Conservation (phyloP, 1,284 basidiomycete genomes). For the Rhodotorula sp. region DNA sequence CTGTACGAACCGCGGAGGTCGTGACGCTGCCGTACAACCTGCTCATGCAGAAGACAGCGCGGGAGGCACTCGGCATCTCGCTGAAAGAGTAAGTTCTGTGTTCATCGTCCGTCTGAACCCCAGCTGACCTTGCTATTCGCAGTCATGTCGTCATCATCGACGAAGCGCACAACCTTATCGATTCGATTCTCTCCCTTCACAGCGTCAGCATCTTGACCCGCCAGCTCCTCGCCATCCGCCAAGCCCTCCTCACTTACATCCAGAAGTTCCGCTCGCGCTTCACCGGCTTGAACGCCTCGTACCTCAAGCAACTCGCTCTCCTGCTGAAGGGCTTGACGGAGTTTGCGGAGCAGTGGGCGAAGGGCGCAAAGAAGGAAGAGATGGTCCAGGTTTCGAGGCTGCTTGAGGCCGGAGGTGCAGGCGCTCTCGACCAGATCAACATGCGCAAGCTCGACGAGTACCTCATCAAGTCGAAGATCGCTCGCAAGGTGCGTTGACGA, state of each 20-base stretch:
- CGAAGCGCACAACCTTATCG: constrained; percentile 77
- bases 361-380: constrained; percentile 50
- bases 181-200: constrained; percentile 78
- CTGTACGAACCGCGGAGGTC: constrained; percentile 87
- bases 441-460: constrained; percentile 71
- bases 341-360: constrained; percentile 55
- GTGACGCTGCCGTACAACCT: constrained; percentile 86
- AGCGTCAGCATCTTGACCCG: constrained; percentile 64
- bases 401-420: constrained; percentile 65
- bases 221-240: constrained; percentile 61
- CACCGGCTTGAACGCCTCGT: constrained; percentile 68
- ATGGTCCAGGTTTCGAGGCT: constrained; percentile 66
- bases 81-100: constrained; percentile 58
- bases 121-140: background rate
- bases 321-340: constrained; percentile 67
- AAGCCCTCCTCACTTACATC: constrained; percentile 72
- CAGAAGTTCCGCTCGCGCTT: constrained; percentile 73
- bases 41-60: constrained; percentile 75
- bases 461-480: constrained; percentile 78
- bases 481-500: constrained; percentile 49
- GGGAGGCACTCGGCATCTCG: constrained; percentile 82
- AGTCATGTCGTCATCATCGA: constrained; percentile 80
- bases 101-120: background rate
- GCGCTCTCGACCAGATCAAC: constrained; percentile 42
- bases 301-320: constrained; percentile 73